Conservation (phyloP, 2,329 filamentous ascomycete genomes). For the Cladophialophora bantiana region DNA sequence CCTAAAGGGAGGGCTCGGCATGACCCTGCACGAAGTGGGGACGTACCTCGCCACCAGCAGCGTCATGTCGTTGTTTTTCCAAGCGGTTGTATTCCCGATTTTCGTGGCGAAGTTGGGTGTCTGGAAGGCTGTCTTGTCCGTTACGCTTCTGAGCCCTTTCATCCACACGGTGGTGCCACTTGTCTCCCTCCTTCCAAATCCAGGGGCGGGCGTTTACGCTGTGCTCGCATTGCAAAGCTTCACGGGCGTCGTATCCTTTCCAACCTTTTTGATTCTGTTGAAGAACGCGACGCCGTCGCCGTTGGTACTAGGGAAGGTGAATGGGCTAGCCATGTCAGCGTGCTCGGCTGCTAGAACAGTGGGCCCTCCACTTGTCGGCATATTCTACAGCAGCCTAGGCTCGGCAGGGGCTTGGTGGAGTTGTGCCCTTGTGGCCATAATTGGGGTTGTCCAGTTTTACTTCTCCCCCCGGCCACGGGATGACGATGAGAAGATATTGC, state of each 20-base stretch:
- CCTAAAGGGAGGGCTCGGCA: conserved; percentile 63
- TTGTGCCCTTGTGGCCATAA: conserved; percentile 62
- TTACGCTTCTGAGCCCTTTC: conserved; percentile 67
- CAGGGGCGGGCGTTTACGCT: conserved; percentile 63
- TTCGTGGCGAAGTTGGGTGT: conserved; percentile 66
- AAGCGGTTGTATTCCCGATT: conserved; percentile 67
- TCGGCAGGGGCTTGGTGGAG: conserved; percentile 70
- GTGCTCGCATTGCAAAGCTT: conserved; percentile 66
- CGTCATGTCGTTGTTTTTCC: conserved; percentile 65
- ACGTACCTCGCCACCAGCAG: conserved; percentile 67
- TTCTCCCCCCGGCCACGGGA: conserved; percentile 47
- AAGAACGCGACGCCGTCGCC: conserved; percentile 69
- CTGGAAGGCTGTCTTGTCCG: conserved; percentile 64
- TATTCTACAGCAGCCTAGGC: conserved; percentile 67
- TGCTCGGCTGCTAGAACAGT: conserved; percentile 72
- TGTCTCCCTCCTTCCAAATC: conserved; percentile 63
- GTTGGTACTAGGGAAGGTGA: conserved; percentile 67
- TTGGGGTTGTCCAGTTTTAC: conserved; percentile 69
- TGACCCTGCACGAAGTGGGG: conserved; percentile 68
- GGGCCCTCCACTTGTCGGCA: conserved; percentile 69
- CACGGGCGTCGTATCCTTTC: conserved; percentile 69
- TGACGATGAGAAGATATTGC: conserved; percentile 27
- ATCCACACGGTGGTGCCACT: conserved; percentile 67
- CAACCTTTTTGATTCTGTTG: conserved; percentile 70
- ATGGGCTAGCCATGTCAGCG: conserved; percentile 70